A percentile compares a stretch with the other conserved stretches of the same genome.
Evolutionary conservation across 139 green algal genomes (phyloP).

Genomic region (Micractinium conductrix): DNA sequence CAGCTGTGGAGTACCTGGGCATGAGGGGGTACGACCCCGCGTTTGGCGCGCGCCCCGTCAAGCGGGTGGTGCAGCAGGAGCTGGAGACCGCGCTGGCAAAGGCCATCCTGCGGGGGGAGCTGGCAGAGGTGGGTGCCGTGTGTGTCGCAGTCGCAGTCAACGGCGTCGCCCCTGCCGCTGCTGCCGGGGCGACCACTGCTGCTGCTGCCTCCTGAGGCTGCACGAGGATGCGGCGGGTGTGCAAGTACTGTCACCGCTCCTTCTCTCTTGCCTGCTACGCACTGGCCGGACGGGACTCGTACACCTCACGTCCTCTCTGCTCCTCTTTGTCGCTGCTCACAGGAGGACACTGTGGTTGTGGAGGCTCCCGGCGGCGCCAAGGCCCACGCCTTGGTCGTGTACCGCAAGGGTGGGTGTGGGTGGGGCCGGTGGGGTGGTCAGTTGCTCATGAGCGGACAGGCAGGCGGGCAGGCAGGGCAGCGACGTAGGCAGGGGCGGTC

Average conservation of each 20-base stretch:
- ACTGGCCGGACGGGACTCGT: too few species aligned
- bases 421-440: too few species aligned
- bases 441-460: too few species aligned
- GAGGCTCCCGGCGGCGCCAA: slow-evolving; percentile 45
- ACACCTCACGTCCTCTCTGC: too few species aligned
- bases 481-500: too few species aligned
- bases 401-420: slow-evolving; percentile 35
- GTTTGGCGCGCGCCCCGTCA: slow-evolving; percentile 96
- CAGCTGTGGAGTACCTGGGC: slow-evolving; percentile 83
- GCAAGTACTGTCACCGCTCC: too few species aligned
- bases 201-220: background rate
- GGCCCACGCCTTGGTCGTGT: slow-evolving; percentile 25
- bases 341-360: slow-evolving; percentile 78
- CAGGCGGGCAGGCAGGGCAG: too few species aligned
- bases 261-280: background rate
- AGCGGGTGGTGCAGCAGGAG: slow-evolving; percentile 96
- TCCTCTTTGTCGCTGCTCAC: too few species aligned
- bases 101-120: slow-evolving; percentile 68
- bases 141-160: too few species aligned
- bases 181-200: too few species aligned
- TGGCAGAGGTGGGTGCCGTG: background rate
- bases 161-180: too few species aligned
- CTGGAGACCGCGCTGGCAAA: slow-evolving; percentile 95
- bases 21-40: slow-evolving; percentile 89
- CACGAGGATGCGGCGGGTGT: too few species aligned